Evolutionary conservation across 139 green algal species (phyloP), one percentile per base, ranked within the genome.

Genomic region (Dunaliella primolecta): DNA sequence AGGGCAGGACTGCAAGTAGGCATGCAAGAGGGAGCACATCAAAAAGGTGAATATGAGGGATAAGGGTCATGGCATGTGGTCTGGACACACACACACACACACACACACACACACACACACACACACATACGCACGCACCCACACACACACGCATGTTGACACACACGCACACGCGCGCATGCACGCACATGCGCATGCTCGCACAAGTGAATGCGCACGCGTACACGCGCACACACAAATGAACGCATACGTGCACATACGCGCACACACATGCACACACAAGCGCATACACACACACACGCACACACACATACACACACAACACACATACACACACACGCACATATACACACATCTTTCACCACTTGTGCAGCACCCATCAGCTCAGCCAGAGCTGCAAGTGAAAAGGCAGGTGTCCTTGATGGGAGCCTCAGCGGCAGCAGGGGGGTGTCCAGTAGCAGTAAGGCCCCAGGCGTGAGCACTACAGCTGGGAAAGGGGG

Each of bases 61-160:
- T n/a, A n/a, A n/a, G n/a, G n/a, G n/a, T n/a, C n/a, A n/a, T n/a
- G n/a, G n/a, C n/a, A n/a, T n/a, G n/a, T n/a, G n/a, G n/a, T n/a
- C n/a, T n/a, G n/a, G n/a, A 80, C 75, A 82, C 34, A 55, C 77
- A 82, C 34, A 82, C 77, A 55, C 33, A 55, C 77, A 55, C 34
- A 82, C 77, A 82, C 34, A 82, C 77, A 82, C 34, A 82, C 77
- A 82, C 34, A 82, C 77, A 55, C 34, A 82, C 77, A 55, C 77
- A 55, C 34, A 55, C 77, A 55, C 34, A 82, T 25, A 55, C 33
- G 21, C 77, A 82, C 34, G 46, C 77, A 82, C 34, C 38, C 77
- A 82, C 34, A 82, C 77, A 82, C 33, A 82, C 77, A 82, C 7
- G 33, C 77, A 82, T 21, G 33, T 25, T 20, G 3, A 82, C 77